These are phyloP conservation scores for Austroboletus niveus DNA, from an alignment of 1,284 basidiomycete species.

Conservation along the genomic window DNA sequence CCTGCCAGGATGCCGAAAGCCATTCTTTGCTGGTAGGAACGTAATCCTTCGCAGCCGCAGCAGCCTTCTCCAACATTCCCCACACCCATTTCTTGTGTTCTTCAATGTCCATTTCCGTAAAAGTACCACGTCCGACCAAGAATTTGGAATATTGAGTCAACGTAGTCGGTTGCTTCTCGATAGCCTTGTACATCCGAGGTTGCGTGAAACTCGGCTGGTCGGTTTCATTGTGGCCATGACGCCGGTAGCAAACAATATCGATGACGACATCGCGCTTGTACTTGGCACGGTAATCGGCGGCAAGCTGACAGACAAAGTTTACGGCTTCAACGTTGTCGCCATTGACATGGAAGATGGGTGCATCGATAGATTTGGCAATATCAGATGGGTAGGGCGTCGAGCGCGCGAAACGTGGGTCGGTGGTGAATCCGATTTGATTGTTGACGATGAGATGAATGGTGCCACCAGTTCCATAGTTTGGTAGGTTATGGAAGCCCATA, in stretches of 20 bases:
- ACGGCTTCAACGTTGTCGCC: constrained; percentile 99
- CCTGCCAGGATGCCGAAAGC: constrained; percentile 97
- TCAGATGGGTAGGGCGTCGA: constrained; percentile 99
- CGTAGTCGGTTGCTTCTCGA: constrained; percentile 91
- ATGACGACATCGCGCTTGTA: constrained; percentile 99
- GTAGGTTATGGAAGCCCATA: constrained; percentile 97
- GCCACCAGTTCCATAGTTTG: constrained; percentile 95
- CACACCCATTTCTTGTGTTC: constrained; percentile 99
- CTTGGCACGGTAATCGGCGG: constrained; percentile 97
- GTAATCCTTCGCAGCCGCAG: constrained; percentile 90
- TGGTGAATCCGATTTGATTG: constrained; percentile 99
- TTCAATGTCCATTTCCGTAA: constrained; percentile 95
- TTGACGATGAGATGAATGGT: constrained; percentile 99
- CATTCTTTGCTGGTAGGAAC: constrained; percentile 92
- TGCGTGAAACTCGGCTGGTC: constrained; percentile 99
- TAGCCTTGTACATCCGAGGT: constrained; percentile 98
- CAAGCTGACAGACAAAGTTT: constrained; percentile 96
- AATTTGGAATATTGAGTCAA: constrained; percentile 91
- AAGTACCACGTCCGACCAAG: constrained; percentile 89
- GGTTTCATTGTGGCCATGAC: constrained; percentile 99
- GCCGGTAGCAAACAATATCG: constrained; percentile 98
- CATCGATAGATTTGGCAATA: constrained; percentile 97
- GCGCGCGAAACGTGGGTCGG: constrained; percentile 95
- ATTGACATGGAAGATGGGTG: constrained; percentile 99
- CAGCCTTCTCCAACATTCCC: constrained; percentile 96